phyloP scores from a whole-genome alignment of 1,139 yeast genomes.

The Diutina siamensis region DNA sequence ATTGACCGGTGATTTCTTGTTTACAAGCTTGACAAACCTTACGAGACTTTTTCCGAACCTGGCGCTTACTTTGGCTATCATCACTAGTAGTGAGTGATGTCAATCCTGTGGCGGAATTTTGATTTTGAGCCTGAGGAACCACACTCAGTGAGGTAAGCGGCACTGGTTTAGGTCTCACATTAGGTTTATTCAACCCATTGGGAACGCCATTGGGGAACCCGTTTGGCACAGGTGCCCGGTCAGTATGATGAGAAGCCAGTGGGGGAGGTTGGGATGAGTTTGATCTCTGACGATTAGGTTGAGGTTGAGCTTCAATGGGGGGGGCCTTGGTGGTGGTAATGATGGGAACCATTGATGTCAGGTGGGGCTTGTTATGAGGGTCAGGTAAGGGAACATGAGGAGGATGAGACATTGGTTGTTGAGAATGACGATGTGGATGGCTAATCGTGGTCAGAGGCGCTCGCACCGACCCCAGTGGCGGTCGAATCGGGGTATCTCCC shows the following conservation, averaged over 20 bases:
- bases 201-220: too few species aligned
- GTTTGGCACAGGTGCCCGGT: too few species aligned
- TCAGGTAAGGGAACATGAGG: background rate
- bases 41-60: conserved; percentile 11
- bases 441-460: background rate
- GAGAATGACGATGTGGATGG: background rate
- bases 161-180: background rate
- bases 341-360: background rate
- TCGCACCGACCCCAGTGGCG: background rate
- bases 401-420: background rate
- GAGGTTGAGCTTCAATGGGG: background rate
- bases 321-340: background rate
- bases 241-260: too few species aligned
- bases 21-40: conserved; percentile 54
- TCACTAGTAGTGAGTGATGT: background rate
- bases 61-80: background rate
- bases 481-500: background rate
- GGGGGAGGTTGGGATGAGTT: too few species aligned
- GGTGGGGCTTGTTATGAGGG: background rate
- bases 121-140: background rate
- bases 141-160: background rate
- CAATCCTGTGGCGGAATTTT: too few species aligned
- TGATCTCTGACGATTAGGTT: too few species aligned
- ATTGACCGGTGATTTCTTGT: conserved; percentile 61
- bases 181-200: too few species aligned